Evolutionary conservation across 257 asterid genomes (phyloP).

Genomic region (Solanum boliviense): DNA sequence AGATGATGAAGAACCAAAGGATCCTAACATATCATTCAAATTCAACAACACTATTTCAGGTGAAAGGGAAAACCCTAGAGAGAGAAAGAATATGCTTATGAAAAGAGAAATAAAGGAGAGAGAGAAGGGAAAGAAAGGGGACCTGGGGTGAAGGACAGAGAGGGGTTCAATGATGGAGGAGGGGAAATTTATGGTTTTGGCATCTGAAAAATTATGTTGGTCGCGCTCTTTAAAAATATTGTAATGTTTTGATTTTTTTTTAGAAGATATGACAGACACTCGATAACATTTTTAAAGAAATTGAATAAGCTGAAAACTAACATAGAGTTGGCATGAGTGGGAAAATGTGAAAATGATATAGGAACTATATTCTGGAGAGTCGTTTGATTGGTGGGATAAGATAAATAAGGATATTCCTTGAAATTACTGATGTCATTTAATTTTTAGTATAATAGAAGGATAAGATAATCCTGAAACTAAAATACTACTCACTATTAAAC

Average conservation of each 20-base stretch:
- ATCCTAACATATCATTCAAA: conserved; percentile 53
- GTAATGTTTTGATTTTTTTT: background rate
- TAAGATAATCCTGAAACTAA: too few species aligned
- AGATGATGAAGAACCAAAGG: conserved; percentile 60
- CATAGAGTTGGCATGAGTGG: background rate
- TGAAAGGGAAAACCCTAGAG: conserved; percentile 45
- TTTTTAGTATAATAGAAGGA: too few species aligned
- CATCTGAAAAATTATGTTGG: background rate
- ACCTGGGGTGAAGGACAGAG: background rate
- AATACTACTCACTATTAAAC: too few species aligned
- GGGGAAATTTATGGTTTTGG: background rate
- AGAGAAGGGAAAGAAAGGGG: background rate
- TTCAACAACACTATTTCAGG: conserved; percentile 11
- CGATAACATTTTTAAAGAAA: background rate
- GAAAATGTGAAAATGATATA: background rate
- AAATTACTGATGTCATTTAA: background rate
- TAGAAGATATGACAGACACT: background rate
- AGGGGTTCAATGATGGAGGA: background rate
- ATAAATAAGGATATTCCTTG: background rate
- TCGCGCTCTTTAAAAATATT: background rate
- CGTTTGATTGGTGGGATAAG: background rate
- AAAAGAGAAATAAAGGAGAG: background rate
- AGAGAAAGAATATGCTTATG: conserved; percentile 13
- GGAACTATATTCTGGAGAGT: background rate
- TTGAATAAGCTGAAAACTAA: background rate